Evolutionary conservation across 1,139 yeast genomes (phyloP).

Genomic region (Diutina ranongensis): DNA sequence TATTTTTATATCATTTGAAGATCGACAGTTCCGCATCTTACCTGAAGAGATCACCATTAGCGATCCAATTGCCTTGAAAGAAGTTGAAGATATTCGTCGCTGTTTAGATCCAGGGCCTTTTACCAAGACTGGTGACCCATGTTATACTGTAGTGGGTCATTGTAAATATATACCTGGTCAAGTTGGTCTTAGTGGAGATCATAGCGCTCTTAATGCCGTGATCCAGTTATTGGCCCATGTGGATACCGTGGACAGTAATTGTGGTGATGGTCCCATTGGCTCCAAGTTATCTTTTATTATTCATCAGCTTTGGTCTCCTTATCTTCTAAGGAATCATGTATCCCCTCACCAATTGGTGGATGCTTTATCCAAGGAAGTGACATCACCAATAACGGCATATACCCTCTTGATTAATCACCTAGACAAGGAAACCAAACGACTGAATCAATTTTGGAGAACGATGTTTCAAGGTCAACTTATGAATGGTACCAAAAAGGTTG

Average conservation of each 20-base stretch:
- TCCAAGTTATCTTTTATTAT: conserved; percentile 31
- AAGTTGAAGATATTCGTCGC: conserved; percentile 40
- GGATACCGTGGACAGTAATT: conserved; percentile 9
- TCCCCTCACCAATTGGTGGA: conserved; percentile 60
- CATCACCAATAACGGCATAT: conserved; percentile 36
- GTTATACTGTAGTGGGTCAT: conserved; percentile 20
- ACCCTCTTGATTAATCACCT: conserved; percentile 48
- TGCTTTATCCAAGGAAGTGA: conserved; percentile 28
- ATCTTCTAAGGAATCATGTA: conserved; percentile 46
- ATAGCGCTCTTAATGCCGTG: conserved; percentile 41
- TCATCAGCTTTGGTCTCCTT: conserved; percentile 54
- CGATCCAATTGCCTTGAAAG: conserved; percentile 14
- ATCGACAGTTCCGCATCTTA: conserved; percentile 37
- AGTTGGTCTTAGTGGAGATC: conserved; percentile 43
- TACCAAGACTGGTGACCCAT: conserved; percentile 10
- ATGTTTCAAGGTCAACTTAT: conserved; percentile 44
- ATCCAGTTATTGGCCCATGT: conserved; percentile 46
- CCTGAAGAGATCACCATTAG: conserved; percentile 47
- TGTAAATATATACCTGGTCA: conserved; percentile 47
- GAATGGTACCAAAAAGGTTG: conserved; percentile 10
- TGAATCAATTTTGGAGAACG: conserved; percentile 12
- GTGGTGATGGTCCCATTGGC: conserved; percentile 9
- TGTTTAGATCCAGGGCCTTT: conserved; percentile 28
- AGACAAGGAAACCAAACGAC: conserved; percentile 15
- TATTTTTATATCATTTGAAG: conserved; percentile 44